These are phyloP conservation scores for Globisporangium camurandrum DNA, from an alignment of 352 stramenopile genomes.

Conservation along the genomic window DNA sequence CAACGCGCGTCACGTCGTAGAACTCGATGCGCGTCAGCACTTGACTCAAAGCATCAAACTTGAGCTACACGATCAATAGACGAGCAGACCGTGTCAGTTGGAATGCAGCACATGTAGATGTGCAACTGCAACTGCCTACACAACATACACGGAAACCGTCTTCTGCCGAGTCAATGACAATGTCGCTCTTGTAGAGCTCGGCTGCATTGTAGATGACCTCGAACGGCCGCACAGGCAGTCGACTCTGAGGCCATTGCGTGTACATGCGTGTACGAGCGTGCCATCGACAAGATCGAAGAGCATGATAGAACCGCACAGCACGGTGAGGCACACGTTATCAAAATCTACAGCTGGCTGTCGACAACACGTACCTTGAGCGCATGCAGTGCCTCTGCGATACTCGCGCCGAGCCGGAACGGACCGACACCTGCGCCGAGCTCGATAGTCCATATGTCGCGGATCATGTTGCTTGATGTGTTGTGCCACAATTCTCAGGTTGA, in stretches of 20 bases:
- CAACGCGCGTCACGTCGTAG: constrained; percentile 69
- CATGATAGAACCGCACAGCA: background rate
- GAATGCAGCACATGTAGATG: too few relatives aligned
- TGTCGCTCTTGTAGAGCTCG: constrained; percentile 51
- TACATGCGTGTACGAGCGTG: too few relatives aligned
- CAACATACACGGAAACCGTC: constrained; percentile 52
- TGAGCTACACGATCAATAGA: constrained; percentile 26
- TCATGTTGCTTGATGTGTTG: too few relatives aligned
- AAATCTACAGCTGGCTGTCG: background rate
- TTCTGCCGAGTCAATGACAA: constrained; percentile 60
- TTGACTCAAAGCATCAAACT: constrained; percentile 61
- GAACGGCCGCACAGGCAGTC: constrained; percentile 59
- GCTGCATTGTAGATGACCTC: constrained; percentile 71
- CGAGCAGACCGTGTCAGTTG: background rate
- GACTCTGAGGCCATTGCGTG: too few relatives aligned
- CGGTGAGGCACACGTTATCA: background rate
- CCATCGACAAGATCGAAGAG: background rate
- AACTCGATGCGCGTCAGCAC: constrained; percentile 69
- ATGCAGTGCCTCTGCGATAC: constrained; percentile 61
- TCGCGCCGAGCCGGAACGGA: constrained; percentile 70
- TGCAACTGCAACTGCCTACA: too few relatives aligned
- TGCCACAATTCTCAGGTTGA: too few relatives aligned
- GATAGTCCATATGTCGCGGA: constrained; percentile 78
- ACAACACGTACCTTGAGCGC: constrained; percentile 50
- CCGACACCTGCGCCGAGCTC: constrained; percentile 69